Evolutionary conservation across 768 basidiomycete species (phyloP).

Genomic region (Punctularia strigosozonata): DNA sequence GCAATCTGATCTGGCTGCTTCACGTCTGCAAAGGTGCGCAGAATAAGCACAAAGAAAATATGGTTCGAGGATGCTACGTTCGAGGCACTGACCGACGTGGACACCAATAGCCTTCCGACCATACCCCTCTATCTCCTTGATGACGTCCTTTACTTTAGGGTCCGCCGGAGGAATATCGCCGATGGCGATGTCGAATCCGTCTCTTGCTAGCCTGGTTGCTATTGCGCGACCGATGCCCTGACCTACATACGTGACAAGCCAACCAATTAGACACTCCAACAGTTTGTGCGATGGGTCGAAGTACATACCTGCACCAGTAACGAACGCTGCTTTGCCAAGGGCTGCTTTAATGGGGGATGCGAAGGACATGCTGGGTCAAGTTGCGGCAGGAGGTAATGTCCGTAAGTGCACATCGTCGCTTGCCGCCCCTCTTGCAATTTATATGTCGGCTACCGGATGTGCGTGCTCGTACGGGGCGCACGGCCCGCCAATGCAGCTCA

Average conservation of each 20-base stretch:
- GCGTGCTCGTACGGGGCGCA: too few relatives aligned
- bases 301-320: not conserved
- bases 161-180: slow-evolving; percentile 1
- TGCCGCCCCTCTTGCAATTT: too few relatives aligned
- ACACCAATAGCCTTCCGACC: slow-evolving; percentile 19
- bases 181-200: slow-evolving; percentile 6
- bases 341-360: slow-evolving; percentile 17
- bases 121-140: slow-evolving; percentile 18
- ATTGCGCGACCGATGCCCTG: slow-evolving; percentile 7
- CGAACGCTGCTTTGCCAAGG: slow-evolving; percentile 9
- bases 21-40: slow-evolving; percentile 10
- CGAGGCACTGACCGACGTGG: slow-evolving; percentile 10
- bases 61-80: not conserved
- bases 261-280: too few relatives aligned
- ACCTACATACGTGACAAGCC: slow-evolving; percentile 6
- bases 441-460: too few relatives aligned
- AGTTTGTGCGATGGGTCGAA: too few relatives aligned
- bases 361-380: not conserved
- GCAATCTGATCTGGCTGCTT: slow-evolving; percentile 18
- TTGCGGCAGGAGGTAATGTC: too few relatives aligned
- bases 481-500: too few relatives aligned
- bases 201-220: slow-evolving; percentile 5
- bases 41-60: not conserved
- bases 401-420: too few relatives aligned
- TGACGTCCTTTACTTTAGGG: slow-evolving; percentile 11